phyloP scores from a whole-genome alignment of 257 asterid species.

The Osmanthus fragrans region DNA sequence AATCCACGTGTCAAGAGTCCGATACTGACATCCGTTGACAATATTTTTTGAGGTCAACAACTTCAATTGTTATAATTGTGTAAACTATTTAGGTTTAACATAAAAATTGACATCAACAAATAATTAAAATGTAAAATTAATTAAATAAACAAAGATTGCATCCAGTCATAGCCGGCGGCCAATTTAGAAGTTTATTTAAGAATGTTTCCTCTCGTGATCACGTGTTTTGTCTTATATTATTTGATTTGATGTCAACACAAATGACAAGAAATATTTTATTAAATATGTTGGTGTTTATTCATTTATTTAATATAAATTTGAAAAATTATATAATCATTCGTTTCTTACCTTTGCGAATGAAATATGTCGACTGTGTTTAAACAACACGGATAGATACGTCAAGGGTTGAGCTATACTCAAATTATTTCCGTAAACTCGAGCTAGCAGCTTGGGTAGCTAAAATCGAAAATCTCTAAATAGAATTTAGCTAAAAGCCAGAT shows the following conservation, averaged over 20 bases:
- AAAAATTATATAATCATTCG: background rate
- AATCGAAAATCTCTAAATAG: background rate
- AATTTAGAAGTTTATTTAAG: background rate
- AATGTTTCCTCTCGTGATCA: background rate
- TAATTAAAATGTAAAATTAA: background rate
- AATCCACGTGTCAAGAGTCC: no score
- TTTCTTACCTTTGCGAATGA: background rate
- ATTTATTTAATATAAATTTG: background rate
- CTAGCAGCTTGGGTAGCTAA: background rate
- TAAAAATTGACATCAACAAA: background rate
- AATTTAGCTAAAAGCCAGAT: no score
- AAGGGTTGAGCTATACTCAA: no score
- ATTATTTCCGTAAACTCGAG: no score
- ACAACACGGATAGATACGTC: no score
- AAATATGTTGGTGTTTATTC: background rate
- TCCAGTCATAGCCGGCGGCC: background rate
- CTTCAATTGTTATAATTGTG: background rate
- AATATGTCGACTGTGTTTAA: no score
- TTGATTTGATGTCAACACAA: background rate
- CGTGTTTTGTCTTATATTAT: background rate
- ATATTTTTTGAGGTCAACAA: no score
- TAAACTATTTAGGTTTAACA: background rate
- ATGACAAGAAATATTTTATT: background rate
- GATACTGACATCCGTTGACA: no score
- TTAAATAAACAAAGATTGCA: background rate